These are phyloP conservation scores for Debaryomycetaceae sp. DNA, from an alignment of 1,139 yeast species.

Conservation along the genomic window DNA sequence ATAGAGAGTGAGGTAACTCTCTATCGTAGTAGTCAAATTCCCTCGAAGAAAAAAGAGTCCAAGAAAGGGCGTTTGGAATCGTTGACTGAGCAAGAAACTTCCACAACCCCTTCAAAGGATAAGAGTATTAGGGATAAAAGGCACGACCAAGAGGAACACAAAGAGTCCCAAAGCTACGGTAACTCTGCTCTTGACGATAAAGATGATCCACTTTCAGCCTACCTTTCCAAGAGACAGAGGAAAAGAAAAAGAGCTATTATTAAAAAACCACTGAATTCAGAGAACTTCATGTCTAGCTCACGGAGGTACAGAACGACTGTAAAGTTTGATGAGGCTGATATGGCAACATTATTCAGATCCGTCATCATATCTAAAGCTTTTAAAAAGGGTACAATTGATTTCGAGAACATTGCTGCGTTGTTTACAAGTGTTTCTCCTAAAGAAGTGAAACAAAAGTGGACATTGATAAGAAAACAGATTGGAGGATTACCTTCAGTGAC, in stretches of 20 bases:
- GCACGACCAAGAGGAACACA: conserved; percentile 10
- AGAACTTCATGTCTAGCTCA: conserved; percentile 1
- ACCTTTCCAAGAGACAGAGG: conserved; percentile 20
- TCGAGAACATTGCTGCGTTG: conserved; percentile 49
- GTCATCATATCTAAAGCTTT: conserved; percentile 63
- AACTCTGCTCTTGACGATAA: not conserved
- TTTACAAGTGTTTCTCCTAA: conserved; percentile 36
- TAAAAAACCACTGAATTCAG: conserved; percentile 6
- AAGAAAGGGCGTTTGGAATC: conserved; percentile 20
- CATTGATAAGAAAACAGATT: conserved; percentile 49
- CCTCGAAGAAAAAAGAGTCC: conserved; percentile 8
- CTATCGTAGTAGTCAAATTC: conserved; percentile 10
- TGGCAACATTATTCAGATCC: conserved; percentile 50
- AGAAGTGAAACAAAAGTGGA: conserved; percentile 59
- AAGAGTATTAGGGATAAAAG: conserved; percentile 7
- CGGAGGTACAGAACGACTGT: conserved; percentile 18
- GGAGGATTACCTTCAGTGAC: conserved; percentile 53
- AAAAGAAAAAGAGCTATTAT: conserved; percentile 9
- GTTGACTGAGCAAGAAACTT: conserved; percentile 9
- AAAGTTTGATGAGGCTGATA: conserved; percentile 41
- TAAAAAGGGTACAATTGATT: conserved; percentile 49
- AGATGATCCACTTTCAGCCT: conserved; percentile 14
- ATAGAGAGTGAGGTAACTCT: conserved; percentile 32
- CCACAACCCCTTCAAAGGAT: not conserved
- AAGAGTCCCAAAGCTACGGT: not conserved